phyloP scores from a whole-genome alignment of 2,329 filamentous ascomycete species.

The Fusarium devonianum region DNA sequence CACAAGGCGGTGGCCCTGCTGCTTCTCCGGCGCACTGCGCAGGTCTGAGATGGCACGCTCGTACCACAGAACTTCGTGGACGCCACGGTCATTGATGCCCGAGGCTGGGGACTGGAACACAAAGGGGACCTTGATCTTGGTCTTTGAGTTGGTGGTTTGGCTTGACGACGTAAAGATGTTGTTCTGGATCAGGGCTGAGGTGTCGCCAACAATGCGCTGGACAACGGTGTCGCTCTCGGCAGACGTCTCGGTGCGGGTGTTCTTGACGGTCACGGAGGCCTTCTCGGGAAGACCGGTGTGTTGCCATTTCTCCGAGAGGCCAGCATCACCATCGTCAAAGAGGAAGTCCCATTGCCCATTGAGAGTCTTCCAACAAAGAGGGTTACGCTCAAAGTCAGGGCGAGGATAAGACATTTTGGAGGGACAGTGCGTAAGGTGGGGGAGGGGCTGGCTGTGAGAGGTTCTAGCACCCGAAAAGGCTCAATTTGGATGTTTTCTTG shows the following conservation, averaged over 20 bases:
- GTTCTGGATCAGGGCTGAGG: conserved; percentile 55
- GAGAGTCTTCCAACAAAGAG: conserved; percentile 65
- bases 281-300: conserved; percentile 56
- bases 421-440: background rate
- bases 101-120: conserved; percentile 71
- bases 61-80: conserved; percentile 74
- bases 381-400: conserved; percentile 66
- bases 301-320: conserved; percentile 62
- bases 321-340: conserved; percentile 70
- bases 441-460: background rate
- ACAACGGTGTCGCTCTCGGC: conserved; percentile 46
- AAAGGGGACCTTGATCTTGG: conserved; percentile 67
- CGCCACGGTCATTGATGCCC: conserved; percentile 65
- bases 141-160: conserved; percentile 51
- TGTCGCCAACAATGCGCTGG: conserved; percentile 58
- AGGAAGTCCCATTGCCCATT: conserved; percentile 70
- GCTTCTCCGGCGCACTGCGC: conserved; percentile 52
- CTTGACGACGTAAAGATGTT: conserved; percentile 48
- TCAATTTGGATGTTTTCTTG: background rate
- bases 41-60: conserved; percentile 61
- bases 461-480: background rate
- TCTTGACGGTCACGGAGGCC: conserved; percentile 41
- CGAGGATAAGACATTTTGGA: conserved; percentile 61
- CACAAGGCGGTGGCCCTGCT: conserved; percentile 53
- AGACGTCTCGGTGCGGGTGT: conserved; percentile 45